Base-by-base conservation (phyloP, 1,284 basidiomycete species). In the Wolfiporia cocos region DNA sequence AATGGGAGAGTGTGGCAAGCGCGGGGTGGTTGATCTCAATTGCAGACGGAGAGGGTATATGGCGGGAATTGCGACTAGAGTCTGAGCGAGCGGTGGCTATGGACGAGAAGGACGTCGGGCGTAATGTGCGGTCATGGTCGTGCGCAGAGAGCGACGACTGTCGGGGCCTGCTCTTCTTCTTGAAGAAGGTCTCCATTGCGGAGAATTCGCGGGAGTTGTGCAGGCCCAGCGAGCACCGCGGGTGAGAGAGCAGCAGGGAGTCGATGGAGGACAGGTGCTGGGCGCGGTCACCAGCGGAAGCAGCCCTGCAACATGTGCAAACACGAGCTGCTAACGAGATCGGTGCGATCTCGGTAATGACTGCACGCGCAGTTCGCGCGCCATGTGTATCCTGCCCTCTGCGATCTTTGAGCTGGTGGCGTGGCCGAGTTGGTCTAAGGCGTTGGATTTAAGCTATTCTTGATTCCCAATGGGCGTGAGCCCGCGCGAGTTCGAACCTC, bases 401-500 rank as follows among this genome's bases (percentile, higher is more conserved):
- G n/a, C n/a, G n/a, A n/a, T n/a, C n/a, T n/a, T n/a, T n/a, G n/a
- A 38, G 42, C 39, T 38, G 79, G 79, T 79, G 79, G 74, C 74
- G 77, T 82, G 79, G 78, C 78, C 78, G 80, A 81, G 80, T 79
- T 63, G 79, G 78, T 81, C 77, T 81, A 83, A 83, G 81, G 81
- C 78, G 81, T 82, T 81, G 80, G 81, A 81, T 81, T 83, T 83
- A 84, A 84, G 80, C 46, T 43, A 55, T 43, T 49, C 66, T 70
- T 78, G 77, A 73, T 73, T 81, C 78, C 81, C 79, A 80, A 81
- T 83, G 78, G 77, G 74, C 71, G 77, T 34, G 70, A 76, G 70
- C 69, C 77, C 79, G 79, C 80, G 81, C 78, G 81, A 81, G 80
- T 83, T 84, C 81, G 81, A 83, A 81, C 78, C 80, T 81, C 81